Base-by-base conservation (phyloP, 169 alveolate genomes). In the Plasmodium chabaudi region DNA sequence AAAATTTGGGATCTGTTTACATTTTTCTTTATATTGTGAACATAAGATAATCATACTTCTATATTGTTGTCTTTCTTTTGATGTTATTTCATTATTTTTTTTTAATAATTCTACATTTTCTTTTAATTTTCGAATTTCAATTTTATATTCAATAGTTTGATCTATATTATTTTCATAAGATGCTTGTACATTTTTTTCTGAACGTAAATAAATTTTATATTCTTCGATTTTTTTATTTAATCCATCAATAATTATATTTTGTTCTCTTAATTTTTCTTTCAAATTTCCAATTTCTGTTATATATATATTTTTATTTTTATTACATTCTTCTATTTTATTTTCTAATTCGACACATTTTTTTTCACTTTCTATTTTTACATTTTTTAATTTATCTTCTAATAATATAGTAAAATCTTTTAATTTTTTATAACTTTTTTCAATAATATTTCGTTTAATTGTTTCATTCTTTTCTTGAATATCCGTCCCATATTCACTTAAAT, bases 51-150 rank as follows among this genome's bases (percentile, higher is more conserved):
- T 67, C 84, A 84, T 69, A 27, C 73, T 84, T 59, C 64, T 84
- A 57, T 84, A 84, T 61, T 84, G 91, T 57, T 84, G 91, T 57
- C 91, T 84, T 68, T 84, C 91, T 13, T 84, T 84, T 27, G 86
- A 0, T 2, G 84, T 84, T 23, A 84, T 84, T 46, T 84, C 91
- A n/a, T 84, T 86, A 25, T 21, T 69, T n/a, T 69, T 84, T 69
- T 84, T 84, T 56, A 68, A 13, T 23, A 27, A 27, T n/a, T 84
- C 86, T 1, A 84, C 9, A 84, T 56, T 59, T 27, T 84, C 91
- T 57, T 53, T 67, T 51, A 84, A 55, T 39, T 84, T 84, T 69
- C 59, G 56, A 21, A 84, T 84, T 53, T 84, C 87, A 5, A 84
- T 21, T 64, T 84, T 84, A 39, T 69, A 69, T 47, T 47, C 64